Evolutionary conservation across 345 rosid species (phyloP).

Genomic region (Trapa incisa): DNA sequence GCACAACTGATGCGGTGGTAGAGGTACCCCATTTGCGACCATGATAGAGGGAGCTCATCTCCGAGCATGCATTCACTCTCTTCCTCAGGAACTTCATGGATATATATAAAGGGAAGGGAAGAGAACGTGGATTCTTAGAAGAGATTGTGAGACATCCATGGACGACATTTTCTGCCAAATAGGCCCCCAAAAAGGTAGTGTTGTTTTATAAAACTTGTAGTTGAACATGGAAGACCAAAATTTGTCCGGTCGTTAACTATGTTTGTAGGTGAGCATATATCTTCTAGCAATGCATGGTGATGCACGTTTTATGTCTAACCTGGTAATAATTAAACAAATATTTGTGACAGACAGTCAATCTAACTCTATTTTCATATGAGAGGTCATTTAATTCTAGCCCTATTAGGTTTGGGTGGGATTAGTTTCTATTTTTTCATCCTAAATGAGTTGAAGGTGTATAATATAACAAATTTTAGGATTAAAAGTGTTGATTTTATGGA

Average conservation of each 20-base stretch:
- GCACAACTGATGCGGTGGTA: slow-evolving; percentile 10
- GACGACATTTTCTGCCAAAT: not conserved
- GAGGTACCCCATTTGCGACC: slow-evolving; percentile 18
- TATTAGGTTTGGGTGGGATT: not conserved
- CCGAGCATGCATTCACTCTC: slow-evolving; percentile 17
- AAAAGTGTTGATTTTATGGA: no score
- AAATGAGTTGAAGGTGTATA: no score
- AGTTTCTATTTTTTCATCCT: no score
- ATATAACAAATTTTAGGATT: no score
- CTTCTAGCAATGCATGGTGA: not conserved
- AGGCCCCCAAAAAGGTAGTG: no score
- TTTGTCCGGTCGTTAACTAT: not conserved
- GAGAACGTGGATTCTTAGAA: not conserved
- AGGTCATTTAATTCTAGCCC: not conserved
- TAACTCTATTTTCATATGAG: not conserved
- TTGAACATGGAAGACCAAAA: not conserved
- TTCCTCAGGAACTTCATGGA: not conserved
- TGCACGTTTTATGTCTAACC: not conserved
- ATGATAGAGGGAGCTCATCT: slow-evolving; percentile 43
- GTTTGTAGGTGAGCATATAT: not conserved
- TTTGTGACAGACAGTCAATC: not conserved
- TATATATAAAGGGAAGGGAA: not conserved
- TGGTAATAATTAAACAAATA: not conserved
- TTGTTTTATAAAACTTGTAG: no score
- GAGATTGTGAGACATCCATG: not conserved